A percentile compares a stretch with the other conserved stretches of the same genome.
Evolutionary conservation across 2,329 filamentous ascomycete species (phyloP).

Genomic region (Pestalotiopsis sp.): DNA sequence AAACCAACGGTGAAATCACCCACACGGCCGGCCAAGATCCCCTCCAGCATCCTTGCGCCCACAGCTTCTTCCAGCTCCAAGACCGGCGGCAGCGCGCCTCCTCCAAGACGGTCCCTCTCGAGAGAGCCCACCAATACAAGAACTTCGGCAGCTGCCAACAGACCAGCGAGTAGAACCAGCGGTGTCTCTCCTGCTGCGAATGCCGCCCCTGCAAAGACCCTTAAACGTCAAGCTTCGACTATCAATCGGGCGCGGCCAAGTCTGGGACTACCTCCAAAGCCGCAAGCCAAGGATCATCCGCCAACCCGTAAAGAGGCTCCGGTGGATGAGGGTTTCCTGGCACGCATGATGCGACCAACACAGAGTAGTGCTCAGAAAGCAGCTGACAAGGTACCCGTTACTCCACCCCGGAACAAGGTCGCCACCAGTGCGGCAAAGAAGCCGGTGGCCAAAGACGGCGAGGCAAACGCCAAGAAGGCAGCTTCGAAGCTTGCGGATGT

Average conservation of each 20-base stretch:
- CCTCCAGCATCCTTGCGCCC: slow-evolving; percentile 68
- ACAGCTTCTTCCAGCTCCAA: slow-evolving; percentile 72
- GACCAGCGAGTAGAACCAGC: slow-evolving; percentile 50
- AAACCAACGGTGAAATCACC: slow-evolving; percentile 69
- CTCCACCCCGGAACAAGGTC: slow-evolving; percentile 47
- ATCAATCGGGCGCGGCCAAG: slow-evolving; percentile 51
- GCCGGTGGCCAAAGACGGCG: slow-evolving; percentile 19
- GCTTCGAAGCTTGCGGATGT: slow-evolving; percentile 24
- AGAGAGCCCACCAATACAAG: slow-evolving; percentile 38
- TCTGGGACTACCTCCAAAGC: slow-evolving; percentile 61
- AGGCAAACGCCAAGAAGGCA: slow-evolving; percentile 26
- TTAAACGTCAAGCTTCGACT: slow-evolving; percentile 48
- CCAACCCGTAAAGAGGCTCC: slow-evolving; percentile 52
- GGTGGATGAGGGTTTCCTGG: slow-evolving; percentile 71
- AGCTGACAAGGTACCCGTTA: slow-evolving; percentile 58
- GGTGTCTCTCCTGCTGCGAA: slow-evolving; percentile 29
- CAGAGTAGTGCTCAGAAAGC: slow-evolving; percentile 69
- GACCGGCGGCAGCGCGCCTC: slow-evolving; percentile 38
- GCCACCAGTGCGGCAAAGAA: slow-evolving; percentile 19
- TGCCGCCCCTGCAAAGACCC: slow-evolving; percentile 27
- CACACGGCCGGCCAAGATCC: slow-evolving; percentile 67
- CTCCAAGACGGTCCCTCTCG: slow-evolving; percentile 41
- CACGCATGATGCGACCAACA: slow-evolving; percentile 82
- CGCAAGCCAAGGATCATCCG: slow-evolving; percentile 48
- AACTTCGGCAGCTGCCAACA: slow-evolving; percentile 29